Base-by-base conservation (phyloP, 176 grass and related monocot species). In the Eleusine coracana region DNA sequence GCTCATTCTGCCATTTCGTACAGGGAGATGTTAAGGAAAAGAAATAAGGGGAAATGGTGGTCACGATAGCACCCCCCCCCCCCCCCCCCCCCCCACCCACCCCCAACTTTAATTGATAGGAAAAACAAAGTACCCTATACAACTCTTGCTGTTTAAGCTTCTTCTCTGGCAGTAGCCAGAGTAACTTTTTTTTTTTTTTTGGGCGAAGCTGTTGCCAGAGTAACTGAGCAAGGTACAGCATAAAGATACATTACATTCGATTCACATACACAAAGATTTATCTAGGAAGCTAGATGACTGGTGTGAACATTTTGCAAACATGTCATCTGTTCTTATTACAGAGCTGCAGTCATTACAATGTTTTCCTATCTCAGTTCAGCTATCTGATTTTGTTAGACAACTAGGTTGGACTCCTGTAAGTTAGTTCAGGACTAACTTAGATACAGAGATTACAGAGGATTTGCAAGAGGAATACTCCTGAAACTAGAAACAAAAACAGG, bases 131-230 rank as follows among this genome's bases (percentile, higher is more conserved):
- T 73, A 94, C 87, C 78, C 89, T 85, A 38, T 77, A 85, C 70
- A 89, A 16, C 58, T 91, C 86, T 68, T 80, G 82, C 17, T 82
- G 79, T 31, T 93, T 93, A 51, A 93, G 85, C 37, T 93, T 82
- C 82, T 88, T 90, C 23, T 93, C 87, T 65, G n/a, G n/a, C n/a
- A n/a, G n/a, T n/a, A n/a, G n/a, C n/a, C n/a, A n/a, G n/a, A n/a
- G n/a, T n/a, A n/a, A n/a, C n/a, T n/a, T n/a, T n/a, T n/a, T n/a
- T n/a, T n/a, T n/a, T n/a, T n/a, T n/a, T n/a, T n/a, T n/a, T n/a
- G n/a, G n/a, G n/a, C n/a, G n/a, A n/a, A n/a, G n/a, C n/a, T n/a
- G n/a, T n/a, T n/a, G n/a, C n/a, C n/a, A n/a, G n/a, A n/a, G n/a
- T n/a, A n/a, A n/a, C n/a, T n/a, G n/a, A n/a, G n/a, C n/a, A n/a